These are phyloP conservation scores for Ceratobasidium sp. DNA, from an alignment of 1,284 basidiomycete genomes.

Conservation along the genomic window DNA sequence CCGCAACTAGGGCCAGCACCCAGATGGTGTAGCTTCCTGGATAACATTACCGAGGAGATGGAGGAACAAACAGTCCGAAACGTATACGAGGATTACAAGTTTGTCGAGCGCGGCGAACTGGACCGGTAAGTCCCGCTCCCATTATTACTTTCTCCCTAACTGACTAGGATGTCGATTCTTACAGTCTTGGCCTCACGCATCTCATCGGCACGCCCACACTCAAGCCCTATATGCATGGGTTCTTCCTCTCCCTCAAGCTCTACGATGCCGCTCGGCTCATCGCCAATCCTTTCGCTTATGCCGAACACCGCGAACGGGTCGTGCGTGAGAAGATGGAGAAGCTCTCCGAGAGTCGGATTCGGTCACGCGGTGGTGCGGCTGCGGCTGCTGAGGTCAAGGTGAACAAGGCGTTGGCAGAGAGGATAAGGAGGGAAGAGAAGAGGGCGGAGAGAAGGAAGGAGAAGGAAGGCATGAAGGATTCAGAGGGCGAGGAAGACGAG, in stretches of 20 bases:
- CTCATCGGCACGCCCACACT: slow-evolving; percentile 94
- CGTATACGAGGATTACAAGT: slow-evolving; percentile 97
- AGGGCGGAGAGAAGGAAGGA: slow-evolving; percentile 70
- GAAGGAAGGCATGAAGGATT: slow-evolving; percentile 48
- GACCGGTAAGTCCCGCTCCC: slow-evolving; percentile 71
- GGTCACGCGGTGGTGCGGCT: slow-evolving; percentile 69
- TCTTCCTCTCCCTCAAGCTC: slow-evolving; percentile 95
- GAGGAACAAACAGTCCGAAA: slow-evolving; percentile 85
- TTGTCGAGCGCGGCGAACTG: slow-evolving; percentile 91
- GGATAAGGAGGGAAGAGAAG: slow-evolving; percentile 78
- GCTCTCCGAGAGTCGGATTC: slow-evolving; percentile 92
- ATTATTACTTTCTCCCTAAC: no score
- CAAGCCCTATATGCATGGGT: slow-evolving; percentile 99
- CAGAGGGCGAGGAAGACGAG: slow-evolving; percentile 52
- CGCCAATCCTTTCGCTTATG: slow-evolving; percentile 95
- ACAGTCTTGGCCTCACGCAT: slow-evolving; percentile 90
- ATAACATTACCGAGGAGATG: slow-evolving; percentile 98
- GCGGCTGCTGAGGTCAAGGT: slow-evolving; percentile 84
- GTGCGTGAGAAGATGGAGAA: slow-evolving; percentile 93
- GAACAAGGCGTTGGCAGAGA: slow-evolving; percentile 93
- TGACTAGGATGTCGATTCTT: slow-evolving; percentile 24
- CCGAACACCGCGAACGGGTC: slow-evolving; percentile 91
- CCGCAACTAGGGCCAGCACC: slow-evolving; percentile 97
- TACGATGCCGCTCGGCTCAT: slow-evolving; percentile 97
- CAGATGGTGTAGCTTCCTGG: slow-evolving; percentile 96